A percentile compares a stretch with the other conserved stretches of the same genome.
These are phyloP conservation scores for Alternaria sp. DNA, from an alignment of 2,329 filamentous ascomycete genomes.

Conservation along the genomic window DNA sequence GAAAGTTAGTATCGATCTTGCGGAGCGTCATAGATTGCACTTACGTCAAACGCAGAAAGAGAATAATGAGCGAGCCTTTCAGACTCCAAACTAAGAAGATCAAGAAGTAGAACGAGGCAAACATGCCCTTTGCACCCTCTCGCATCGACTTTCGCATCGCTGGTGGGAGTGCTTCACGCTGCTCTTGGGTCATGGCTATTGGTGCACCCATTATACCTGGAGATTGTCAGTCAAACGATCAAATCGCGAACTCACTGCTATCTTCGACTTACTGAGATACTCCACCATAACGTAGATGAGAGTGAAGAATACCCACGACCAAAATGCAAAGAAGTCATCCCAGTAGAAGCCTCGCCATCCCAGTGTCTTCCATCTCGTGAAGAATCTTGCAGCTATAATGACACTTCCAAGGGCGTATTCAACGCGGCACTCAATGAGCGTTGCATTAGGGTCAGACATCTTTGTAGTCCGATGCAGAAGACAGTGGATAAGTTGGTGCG, in stretches of 20 bases:
- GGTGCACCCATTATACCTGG: background rate
- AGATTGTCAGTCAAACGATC: background rate
- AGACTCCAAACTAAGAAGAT: constrained; percentile 3
- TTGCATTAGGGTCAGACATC: constrained; percentile 1
- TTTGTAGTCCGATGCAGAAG: background rate
- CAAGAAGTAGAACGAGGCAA: background rate
- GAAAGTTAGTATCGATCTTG: background rate
- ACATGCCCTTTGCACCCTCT: constrained; percentile 6
- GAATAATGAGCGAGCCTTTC: background rate
- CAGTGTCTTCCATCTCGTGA: background rate
- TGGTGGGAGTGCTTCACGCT: constrained; percentile 2
- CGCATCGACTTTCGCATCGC: constrained; percentile 1
- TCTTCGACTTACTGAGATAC: background rate
- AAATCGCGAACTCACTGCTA: background rate
- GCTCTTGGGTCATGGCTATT: constrained; percentile 8
- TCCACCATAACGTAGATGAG: constrained; percentile 6
- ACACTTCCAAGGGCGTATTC: background rate
- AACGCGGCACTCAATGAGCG: background rate
- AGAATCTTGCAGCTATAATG: background rate
- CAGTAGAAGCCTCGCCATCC: constrained; percentile 2
- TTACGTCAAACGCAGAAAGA: background rate
- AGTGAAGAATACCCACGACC: background rate
- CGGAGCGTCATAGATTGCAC: background rate
- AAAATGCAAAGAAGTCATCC: background rate
- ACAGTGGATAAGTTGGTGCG: background rate